Evolutionary conservation across 176 grass and related monocot species (phyloP).

Genomic region (Aegilops sharonensis): DNA sequence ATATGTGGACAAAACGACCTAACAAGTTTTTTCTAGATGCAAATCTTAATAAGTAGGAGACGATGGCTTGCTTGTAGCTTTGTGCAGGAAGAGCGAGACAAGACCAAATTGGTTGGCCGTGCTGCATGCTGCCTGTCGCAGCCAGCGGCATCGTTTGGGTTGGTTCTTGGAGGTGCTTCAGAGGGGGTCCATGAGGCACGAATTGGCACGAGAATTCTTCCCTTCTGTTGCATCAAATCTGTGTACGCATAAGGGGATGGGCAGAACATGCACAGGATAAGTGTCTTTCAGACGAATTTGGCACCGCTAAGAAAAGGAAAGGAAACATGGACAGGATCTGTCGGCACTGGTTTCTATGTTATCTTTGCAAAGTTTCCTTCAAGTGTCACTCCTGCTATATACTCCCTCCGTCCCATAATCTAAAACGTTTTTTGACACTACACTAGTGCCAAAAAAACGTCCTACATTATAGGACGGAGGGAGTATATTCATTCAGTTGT

Average conservation of each 20-base stretch:
- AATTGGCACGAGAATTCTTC: background rate
- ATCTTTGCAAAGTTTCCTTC: background rate
- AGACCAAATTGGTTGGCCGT: background rate
- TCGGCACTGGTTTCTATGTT: background rate
- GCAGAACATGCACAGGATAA: conserved; percentile 18
- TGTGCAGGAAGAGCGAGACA: background rate
- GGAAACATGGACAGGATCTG: background rate
- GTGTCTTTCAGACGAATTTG: conserved; percentile 12
- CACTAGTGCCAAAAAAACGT: no score
- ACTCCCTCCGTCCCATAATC: no score
- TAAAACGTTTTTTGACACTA: no score
- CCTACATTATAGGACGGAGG: no score
- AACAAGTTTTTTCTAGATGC: background rate
- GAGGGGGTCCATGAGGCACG: background rate
- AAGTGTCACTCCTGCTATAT: background rate
- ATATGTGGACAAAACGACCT: background rate
- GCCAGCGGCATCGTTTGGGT: conserved; percentile 13
- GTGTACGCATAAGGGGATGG: background rate
- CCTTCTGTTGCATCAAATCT: conserved; percentile 25
- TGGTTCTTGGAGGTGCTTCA: background rate
- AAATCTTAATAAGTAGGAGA: background rate
- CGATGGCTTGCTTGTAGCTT: conserved; percentile 15
- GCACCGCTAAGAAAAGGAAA: conserved; percentile 25
- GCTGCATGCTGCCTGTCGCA: conserved; percentile 14
- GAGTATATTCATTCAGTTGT: background rate